These are phyloP conservation scores for Botrytis deweyae DNA, from an alignment of 2,329 filamentous ascomycete species.

Conservation along the genomic window DNA sequence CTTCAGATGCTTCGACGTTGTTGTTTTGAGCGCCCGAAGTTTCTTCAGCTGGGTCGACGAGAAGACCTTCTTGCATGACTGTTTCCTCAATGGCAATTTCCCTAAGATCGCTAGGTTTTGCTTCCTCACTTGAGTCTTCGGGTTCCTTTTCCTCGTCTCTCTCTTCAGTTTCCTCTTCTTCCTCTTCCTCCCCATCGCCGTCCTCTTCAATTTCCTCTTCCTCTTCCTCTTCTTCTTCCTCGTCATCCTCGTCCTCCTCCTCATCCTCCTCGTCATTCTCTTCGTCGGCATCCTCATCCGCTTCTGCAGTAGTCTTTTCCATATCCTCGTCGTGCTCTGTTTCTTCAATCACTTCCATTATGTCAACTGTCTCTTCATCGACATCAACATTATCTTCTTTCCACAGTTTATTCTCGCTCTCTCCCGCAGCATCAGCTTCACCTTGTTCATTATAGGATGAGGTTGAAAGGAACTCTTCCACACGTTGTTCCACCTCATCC, in stretches of 20 bases:
- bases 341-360: conserved; percentile 17
- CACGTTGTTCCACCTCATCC: conserved; percentile 23
- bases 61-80: conserved; percentile 9
- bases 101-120: neutral
- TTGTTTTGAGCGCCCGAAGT: neutral
- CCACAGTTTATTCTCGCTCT: conserved; percentile 14
- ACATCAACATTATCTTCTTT: conserved; percentile 21
- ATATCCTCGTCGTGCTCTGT: conserved; percentile 17
- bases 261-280: conserved; percentile 21
- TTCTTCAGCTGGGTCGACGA: neutral
- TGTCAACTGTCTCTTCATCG: conserved; percentile 21
- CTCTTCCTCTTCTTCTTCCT: conserved; percentile 19
- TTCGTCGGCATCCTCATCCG: conserved; percentile 22
- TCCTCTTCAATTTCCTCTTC: conserved; percentile 18
- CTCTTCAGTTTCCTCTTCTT: conserved; percentile 16
- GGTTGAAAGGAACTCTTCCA: conserved; percentile 24
- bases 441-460: conserved; percentile 16
- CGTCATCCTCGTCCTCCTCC: conserved; percentile 23
- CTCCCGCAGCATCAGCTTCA: neutral
- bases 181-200: conserved; percentile 21
- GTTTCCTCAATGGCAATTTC: conserved; percentile 12
- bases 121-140: neutral
- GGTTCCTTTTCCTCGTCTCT: neutral
- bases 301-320: conserved; percentile 19
- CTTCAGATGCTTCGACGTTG: neutral